A percentile compares a stretch with the other conserved stretches of the same genome.
Evolutionary conservation across 768 basidiomycete genomes (phyloP).

Genomic region (Pisolithus marmoratus): DNA sequence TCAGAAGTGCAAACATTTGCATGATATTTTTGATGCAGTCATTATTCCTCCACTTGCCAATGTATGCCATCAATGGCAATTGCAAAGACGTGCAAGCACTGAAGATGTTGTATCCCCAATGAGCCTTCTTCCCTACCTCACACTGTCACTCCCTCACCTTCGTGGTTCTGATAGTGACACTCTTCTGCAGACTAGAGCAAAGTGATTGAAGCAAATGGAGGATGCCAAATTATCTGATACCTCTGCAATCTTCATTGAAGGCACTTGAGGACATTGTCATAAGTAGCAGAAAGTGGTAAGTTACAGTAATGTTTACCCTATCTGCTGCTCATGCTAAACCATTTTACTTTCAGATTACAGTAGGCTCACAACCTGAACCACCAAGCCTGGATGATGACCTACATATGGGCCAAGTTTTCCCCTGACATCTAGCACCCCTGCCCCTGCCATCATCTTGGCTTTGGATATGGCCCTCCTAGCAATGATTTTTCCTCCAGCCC

Average conservation of each 20-base stretch:
- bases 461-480: constrained; percentile 36
- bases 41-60: constrained; percentile 37
- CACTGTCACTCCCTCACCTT: constrained; percentile 19
- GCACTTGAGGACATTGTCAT: constrained; percentile 25
- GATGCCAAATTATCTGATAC: constrained; percentile 6
- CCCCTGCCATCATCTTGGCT: constrained; percentile 33
- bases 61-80: constrained; percentile 14
- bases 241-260: constrained; percentile 11
- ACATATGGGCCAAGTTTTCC: constrained; percentile 59
- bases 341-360: constrained; percentile 27
- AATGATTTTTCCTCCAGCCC: constrained; percentile 46
- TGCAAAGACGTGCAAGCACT: constrained; percentile 17
- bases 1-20: constrained; percentile 40
- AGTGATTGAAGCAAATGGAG: constrained; percentile 21
- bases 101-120: constrained; percentile 1
- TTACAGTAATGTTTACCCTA: neutral
- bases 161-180: constrained; percentile 13
- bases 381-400: constrained; percentile 61
- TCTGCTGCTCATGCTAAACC: constrained; percentile 1
- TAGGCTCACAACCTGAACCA: neutral
- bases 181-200: constrained; percentile 7
- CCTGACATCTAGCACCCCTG: constrained; percentile 62
- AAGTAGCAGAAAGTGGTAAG: constrained; percentile 32
- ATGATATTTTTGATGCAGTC: constrained; percentile 47
- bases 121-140: constrained; percentile 19